Base-by-base conservation (phyloP, 352 stramenopile genomes). In the Phytopythium litorale region DNA sequence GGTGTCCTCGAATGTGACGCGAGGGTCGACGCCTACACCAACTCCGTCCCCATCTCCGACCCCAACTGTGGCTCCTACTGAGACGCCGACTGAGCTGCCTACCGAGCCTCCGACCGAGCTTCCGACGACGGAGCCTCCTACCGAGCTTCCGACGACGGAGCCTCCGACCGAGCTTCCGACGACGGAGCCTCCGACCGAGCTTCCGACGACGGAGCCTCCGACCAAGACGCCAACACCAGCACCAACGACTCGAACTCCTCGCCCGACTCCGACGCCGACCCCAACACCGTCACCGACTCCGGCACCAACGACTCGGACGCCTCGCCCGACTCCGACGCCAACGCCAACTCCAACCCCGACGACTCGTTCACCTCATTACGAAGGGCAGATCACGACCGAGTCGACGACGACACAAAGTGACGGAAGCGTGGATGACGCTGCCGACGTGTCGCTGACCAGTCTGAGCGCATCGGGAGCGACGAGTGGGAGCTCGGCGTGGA, bases 141-240 rank as follows among this genome's bases (percentile, higher is more conserved):
- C n/a, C n/a, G n/a, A n/a, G n/a, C n/a, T n/a, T n/a, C n/a, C n/a
- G n/a, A n/a, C n/a, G n/a, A n/a, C n/a, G n/a, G n/a, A n/a, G n/a
- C n/a, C n/a, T n/a, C n/a, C n/a, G n/a, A n/a, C n/a, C n/a, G n/a
- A n/a, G n/a, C n/a, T n/a, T n/a, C n/a, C n/a, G n/a, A n/a, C n/a
- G n/a, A n/a, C n/a, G n/a, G n/a, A n/a, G n/a, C n/a, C n/a, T n/a
- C n/a, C n/a, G n/a, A n/a, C n/a, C n/a, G n/a, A n/a, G n/a, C n/a
- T n/a, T n/a, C n/a, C n/a, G n/a, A n/a, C n/a, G n/a, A n/a, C n/a
- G n/a, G n/a, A n/a, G n/a, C n/a, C n/a, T n/a, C n/a, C 19, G 2
- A 66, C 65, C 5, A 51, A 60, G 0, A 55, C 45, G 49, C 48
- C 63, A 4, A 73, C 70, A 13, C 62, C 70, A 1, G 48, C 69